Evolutionary conservation across 352 stramenopile genomes (phyloP), one percentile per base, ranked within the genome.

Genomic region (Paralagenidium karlingii): DNA sequence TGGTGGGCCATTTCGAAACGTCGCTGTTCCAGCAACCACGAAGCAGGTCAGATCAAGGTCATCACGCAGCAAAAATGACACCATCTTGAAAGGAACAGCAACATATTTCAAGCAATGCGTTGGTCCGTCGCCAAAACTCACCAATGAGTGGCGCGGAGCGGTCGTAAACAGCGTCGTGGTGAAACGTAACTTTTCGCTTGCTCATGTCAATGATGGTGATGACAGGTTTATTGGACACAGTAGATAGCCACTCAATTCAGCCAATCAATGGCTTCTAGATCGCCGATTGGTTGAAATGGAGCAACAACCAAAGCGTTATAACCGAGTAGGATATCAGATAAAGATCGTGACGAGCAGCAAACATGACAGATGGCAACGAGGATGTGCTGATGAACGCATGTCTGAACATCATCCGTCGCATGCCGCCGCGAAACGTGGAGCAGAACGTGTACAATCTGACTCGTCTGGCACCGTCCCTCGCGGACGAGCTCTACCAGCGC

Each of bases 401-500:
- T 55, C 60, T 94, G 24, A 93, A 93, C 51, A 63, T 94, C 28
- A 90, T 94, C 71, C 73, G 79, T 32, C 77, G 79, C 45, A 86
- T 95, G 76, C 82, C 82, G 13, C 82, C 83, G 16, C 71, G 68
- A 25, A 70, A 92, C 34, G 66, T 94, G 29, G 82, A 90, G 48
- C 64, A 68, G 32, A 74, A 94, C 45, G 49, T 94, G 33, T 83
- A 77, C 43, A 86, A 66, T 33, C 70, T 96, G 29, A 68, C 82
- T 15, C 87, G 85, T 13, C 52, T 96, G 11, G 58, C 58, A 13
- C 87, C 87, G 1, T 51, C 75, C 31, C 56, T 90, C 32, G 82
- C 80, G 6, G 85, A 96, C 53, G 87, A 96, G 38, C 62, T 96
- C 34, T 88, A 96, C 37, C 87, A 96, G 62, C 77, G 87, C 43